phyloP scores from a whole-genome alignment of 78 protist genomes.

The Dictyostelium firmibasis region DNA sequence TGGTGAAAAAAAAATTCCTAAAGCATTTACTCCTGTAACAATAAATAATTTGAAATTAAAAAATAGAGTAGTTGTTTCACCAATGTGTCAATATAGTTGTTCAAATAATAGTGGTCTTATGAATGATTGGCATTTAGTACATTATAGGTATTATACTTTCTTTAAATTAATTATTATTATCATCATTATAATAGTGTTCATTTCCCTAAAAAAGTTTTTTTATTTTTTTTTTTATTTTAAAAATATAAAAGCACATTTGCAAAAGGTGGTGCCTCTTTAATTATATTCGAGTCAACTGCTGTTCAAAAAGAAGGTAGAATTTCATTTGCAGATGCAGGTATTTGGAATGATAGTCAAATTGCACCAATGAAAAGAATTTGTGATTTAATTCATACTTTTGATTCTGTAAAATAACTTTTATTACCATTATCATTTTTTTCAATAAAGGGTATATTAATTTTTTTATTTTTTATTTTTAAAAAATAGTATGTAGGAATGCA shows the following conservation, averaged over 20 bases:
- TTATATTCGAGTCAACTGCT: constrained; percentile 33
- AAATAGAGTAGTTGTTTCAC: constrained; percentile 49
- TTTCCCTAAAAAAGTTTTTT: not conserved
- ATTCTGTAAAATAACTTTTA: not conserved
- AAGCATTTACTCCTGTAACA: not conserved
- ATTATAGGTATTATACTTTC: not conserved
- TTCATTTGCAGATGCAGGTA: constrained; percentile 30
- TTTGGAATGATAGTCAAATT: constrained; percentile 19
- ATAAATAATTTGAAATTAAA: not conserved
- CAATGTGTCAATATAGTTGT: constrained; percentile 33
- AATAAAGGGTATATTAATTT: no score
- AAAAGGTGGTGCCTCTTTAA: constrained; percentile 31
- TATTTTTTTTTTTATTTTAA: not conserved
- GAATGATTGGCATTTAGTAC: constrained; percentile 46
- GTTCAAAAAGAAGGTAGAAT: constrained; percentile 34
- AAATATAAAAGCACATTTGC: not conserved
- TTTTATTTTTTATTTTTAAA: no score
- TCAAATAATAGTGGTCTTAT: constrained; percentile 13
- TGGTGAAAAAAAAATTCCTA: not conserved
- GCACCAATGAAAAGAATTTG: constrained; percentile 27
- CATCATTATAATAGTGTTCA: not conserved
- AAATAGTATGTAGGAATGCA: not conserved
- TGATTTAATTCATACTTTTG: constrained; percentile 24
- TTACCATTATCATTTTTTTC: no score
- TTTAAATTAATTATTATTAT: not conserved